Evolutionary conservation across 805 yeast species (phyloP).

Genomic region (Saccharomyces eubayanus): DNA sequence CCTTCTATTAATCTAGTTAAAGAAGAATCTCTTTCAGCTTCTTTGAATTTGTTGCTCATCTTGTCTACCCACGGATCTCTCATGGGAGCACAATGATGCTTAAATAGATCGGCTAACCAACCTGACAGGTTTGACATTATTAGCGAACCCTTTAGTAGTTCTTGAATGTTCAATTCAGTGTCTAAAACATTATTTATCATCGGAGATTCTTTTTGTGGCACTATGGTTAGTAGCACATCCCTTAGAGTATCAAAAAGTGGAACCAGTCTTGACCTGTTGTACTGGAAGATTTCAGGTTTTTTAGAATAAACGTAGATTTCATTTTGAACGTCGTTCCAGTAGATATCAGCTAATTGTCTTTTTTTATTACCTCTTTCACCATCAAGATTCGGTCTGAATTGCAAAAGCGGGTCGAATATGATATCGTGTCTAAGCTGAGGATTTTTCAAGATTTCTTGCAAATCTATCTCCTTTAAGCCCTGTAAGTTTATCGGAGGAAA

Average conservation of each 20-base stretch:
- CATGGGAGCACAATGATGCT: slow-evolving; percentile 93
- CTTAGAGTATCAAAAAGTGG: slow-evolving; percentile 68
- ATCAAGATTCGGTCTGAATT: slow-evolving; percentile 83
- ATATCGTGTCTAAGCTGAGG: slow-evolving; percentile 92
- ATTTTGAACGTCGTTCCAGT: slow-evolving; percentile 68
- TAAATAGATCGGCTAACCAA: slow-evolving; percentile 72
- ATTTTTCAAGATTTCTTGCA: slow-evolving; percentile 80
- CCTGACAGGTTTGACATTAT: slow-evolving; percentile 61
- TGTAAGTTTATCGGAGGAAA: slow-evolving; percentile 79
- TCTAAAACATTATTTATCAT: slow-evolving; percentile 67
- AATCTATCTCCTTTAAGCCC: slow-evolving; percentile 75
- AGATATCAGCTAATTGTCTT: slow-evolving; percentile 64
- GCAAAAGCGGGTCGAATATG: slow-evolving; percentile 82
- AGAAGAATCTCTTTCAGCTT: slow-evolving; percentile 38
- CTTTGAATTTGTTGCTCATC: slow-evolving; percentile 53
- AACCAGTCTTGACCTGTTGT: slow-evolving; percentile 44
- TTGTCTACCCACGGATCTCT: slow-evolving; percentile 83
- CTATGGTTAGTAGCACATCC: slow-evolving; percentile 62
- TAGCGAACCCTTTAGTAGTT: slow-evolving; percentile 59
- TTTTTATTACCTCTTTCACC: slow-evolving; percentile 84
- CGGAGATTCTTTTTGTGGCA: slow-evolving; percentile 68
- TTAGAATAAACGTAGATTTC: slow-evolving; percentile 48
- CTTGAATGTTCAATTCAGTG: slow-evolving; percentile 67
- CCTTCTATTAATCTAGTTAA: slow-evolving; percentile 59
- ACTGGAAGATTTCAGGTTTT: slow-evolving; percentile 22